phyloP scores from a whole-genome alignment of 352 stramenopile genomes.

The Pythium grandisporangium region DNA sequence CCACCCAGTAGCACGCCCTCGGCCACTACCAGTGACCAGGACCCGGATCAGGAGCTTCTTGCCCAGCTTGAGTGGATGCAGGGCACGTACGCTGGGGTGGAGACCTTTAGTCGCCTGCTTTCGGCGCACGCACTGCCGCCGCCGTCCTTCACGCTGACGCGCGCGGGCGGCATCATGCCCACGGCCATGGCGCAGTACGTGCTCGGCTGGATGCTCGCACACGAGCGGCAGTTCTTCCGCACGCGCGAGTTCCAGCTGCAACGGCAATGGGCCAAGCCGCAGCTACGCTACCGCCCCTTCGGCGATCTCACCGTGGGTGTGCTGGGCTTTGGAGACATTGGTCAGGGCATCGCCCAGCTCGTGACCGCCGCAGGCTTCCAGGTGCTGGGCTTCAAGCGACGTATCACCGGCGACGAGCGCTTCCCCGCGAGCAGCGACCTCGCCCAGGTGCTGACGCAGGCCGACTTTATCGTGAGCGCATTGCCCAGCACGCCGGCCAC shows the following conservation, averaged over 20 bases:
- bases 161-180: constrained; percentile 47
- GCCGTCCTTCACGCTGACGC: constrained; percentile 35
- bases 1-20: constrained; percentile 2
- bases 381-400: constrained; percentile 61
- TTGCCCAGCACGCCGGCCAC: constrained; percentile 73
- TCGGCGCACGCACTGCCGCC: constrained; percentile 1
- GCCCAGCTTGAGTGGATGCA: constrained; percentile 45
- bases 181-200: constrained; percentile 57
- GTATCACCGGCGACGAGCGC: constrained; percentile 18
- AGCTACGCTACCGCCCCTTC: constrained; percentile 34
- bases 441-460: constrained; percentile 28
- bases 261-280: constrained; percentile 21
- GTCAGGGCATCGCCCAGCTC: constrained; percentile 38
- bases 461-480: constrained; percentile 79
- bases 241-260: constrained; percentile 25
- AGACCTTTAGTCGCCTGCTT: constrained; percentile 30
- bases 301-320: constrained; percentile 42
- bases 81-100: constrained; percentile 52
- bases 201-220: constrained; percentile 51
- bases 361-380: constrained; percentile 48
- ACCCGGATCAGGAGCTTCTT: constrained; percentile 25
- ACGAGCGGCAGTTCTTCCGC: constrained; percentile 57
- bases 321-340: constrained; percentile 50
- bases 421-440: constrained; percentile 37
- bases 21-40: constrained; percentile 7